Evolutionary conservation across 1,284 basidiomycete genomes (phyloP).

Genomic region (Tremellales sp.): DNA sequence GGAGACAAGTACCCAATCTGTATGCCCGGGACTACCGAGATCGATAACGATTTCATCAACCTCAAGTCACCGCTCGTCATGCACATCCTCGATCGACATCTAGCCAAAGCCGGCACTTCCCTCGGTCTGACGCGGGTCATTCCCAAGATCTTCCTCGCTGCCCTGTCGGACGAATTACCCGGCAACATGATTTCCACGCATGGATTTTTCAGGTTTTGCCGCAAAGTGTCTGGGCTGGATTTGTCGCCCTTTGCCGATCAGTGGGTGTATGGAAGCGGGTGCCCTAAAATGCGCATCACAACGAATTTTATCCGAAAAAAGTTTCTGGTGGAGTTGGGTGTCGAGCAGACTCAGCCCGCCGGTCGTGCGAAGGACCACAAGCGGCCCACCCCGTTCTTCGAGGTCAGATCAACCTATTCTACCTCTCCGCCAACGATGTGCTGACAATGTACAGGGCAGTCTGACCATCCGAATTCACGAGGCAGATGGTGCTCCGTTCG

Average conservation of each 20-base stretch:
- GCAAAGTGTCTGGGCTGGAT: constrained; percentile 90
- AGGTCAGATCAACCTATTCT: constrained; percentile 49
- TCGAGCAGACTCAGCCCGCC: constrained; percentile 82
- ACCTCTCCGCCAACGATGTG: too few relatives aligned
- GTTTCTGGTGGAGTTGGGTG: constrained; percentile 93
- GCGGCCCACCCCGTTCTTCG: constrained; percentile 83
- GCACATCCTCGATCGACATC: constrained; percentile 87
- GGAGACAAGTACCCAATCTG: constrained; percentile 90
- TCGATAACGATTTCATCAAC: constrained; percentile 85
- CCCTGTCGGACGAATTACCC: constrained; percentile 83
- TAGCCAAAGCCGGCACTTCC: constrained; percentile 92
- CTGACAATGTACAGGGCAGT: constrained; percentile 62
- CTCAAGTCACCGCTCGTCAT: constrained; percentile 92
- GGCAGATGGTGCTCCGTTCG: constrained; percentile 97
- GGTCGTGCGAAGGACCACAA: constrained; percentile 53
- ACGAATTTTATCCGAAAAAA: constrained; percentile 96
- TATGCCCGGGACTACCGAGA: constrained; percentile 65
- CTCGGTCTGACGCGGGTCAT: constrained; percentile 90
- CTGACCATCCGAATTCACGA: constrained; percentile 99
- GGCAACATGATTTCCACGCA: constrained; percentile 85
- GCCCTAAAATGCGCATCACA: constrained; percentile 82
- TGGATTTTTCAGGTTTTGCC: constrained; percentile 83
- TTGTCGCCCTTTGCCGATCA: constrained; percentile 88
- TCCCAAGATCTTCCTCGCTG: constrained; percentile 90
- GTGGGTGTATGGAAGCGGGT: constrained; percentile 98